Base-by-base conservation (phyloP, 345 rosid genomes). In the Camelina laxa region DNA sequence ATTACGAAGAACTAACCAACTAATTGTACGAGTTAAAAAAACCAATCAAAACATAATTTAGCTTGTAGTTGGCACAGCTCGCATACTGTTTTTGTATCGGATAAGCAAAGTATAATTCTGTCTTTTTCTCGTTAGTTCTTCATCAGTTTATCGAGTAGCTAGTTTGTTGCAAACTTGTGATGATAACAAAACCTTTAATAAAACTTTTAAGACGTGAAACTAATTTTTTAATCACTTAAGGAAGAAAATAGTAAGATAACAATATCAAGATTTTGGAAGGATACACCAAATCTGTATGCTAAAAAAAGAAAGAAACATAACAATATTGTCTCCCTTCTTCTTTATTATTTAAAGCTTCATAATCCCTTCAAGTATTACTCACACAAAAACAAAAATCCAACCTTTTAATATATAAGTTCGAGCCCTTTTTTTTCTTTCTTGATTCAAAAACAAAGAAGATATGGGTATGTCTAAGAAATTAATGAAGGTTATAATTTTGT, bases 301-400 rank as follows among this genome's bases (percentile, higher is more conserved):
- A 21, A 51, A 68, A 35, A 67, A 9, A 60, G 57, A 49, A 68
- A 68, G 30, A 30, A 69, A 19, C 60, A 56, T 57, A 74, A 75
- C 73, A 59, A 15, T 59, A 24, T 51, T 49, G 31, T 67, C 20
- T 31, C 65, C 21, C 59, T 57, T 57, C 58, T 22, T 22, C 60
- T 35, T 47, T 48, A 33, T n/a, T 73, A 75, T 75, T 45, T 74
- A 75, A 75, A 60, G 48, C 53, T 55, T 64, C 60, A 22, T 60
- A 66, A 27, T 59, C 38, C 14, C 33, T 55, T 45, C 41, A 27
- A 39, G 30, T 48, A 47, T 50, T 60, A 20, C 68, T 30, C 74
- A 67, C 61, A 50, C 44, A 41, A n/a, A 7, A 49, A 31, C 35
- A 31, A 31, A 31, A 30, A 30, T 45, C 51, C 20, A 17, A 21